A percentile compares a stretch with the other conserved stretches of the same genome.
phyloP scores from a whole-genome alignment of 805 yeast genomes.

The Barnettozyma vustinii region DNA sequence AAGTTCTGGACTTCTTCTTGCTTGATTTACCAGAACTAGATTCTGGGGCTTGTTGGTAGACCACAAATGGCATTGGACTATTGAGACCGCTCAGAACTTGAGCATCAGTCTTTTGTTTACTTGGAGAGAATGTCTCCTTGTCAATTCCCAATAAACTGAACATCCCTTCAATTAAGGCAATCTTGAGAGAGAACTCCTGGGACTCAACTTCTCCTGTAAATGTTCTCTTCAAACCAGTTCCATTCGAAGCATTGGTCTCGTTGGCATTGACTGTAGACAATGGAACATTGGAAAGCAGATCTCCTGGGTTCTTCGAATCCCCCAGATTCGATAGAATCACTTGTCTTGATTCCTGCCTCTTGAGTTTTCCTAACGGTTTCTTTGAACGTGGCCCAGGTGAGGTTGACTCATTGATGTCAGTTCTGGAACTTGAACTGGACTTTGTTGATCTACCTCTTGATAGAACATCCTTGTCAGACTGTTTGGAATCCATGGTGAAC shows the following conservation, averaged over 20 bases:
- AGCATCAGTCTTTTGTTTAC: conserved; percentile 15
- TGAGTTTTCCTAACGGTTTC: conserved; percentile 8
- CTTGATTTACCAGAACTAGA: neutral
- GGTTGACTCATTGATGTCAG: conserved; percentile 3
- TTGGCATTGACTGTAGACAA: conserved; percentile 31
- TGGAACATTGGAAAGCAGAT: conserved; percentile 76
- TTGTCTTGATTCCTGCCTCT: conserved; percentile 34
- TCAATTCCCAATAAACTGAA: conserved; percentile 64
- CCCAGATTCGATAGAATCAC: conserved; percentile 45
- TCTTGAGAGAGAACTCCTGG: conserved; percentile 58
- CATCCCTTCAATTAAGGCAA: conserved; percentile 66
- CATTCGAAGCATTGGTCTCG: neutral
- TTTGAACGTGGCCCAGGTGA: conserved; percentile 1
- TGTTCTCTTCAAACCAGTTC: conserved; percentile 6
- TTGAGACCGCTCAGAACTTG: conserved; percentile 4
- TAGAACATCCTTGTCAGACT: neutral
- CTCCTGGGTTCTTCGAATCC: conserved; percentile 72
- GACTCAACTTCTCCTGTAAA: conserved; percentile 23
- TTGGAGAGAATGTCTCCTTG: conserved; percentile 29
- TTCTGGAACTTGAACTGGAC: conserved; percentile 13
- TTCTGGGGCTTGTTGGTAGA: conserved; percentile 8
- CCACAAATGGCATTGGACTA: conserved; percentile 18
- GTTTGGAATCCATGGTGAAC: conserved; percentile 23
- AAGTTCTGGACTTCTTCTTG: conserved; percentile 10
- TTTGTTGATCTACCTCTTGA: neutral